These are phyloP conservation scores for Venturia aucupariae DNA, from an alignment of 2,329 filamentous ascomycete species.

Conservation along the genomic window DNA sequence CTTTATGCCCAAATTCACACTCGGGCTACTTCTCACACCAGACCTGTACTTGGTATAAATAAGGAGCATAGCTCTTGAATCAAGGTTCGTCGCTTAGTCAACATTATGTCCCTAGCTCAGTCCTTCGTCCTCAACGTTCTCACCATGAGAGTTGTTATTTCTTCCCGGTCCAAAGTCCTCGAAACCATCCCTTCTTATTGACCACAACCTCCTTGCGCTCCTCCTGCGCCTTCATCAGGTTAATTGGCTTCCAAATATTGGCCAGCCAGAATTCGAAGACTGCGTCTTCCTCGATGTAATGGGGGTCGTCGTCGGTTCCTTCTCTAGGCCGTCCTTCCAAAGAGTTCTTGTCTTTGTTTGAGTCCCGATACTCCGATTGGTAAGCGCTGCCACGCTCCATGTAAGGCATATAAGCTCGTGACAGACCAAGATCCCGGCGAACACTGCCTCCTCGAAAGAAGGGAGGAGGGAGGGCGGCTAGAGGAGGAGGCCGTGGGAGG, in stretches of 20 bases:
- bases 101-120: too few relatives aligned
- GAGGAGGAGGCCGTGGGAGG: neutral
- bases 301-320: neutral
- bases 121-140: neutral
- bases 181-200: neutral
- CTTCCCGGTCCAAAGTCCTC: neutral
- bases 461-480: neutral
- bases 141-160: neutral
- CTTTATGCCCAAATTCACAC: neutral
- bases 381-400: neutral
- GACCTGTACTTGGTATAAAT: neutral
- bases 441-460: neutral
- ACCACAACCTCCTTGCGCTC: neutral
- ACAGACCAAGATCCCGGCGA: neutral
- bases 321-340: neutral
- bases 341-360: neutral
- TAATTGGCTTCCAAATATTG: neutral
- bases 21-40: neutral
- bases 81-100: neutral
- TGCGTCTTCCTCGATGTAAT: neutral
- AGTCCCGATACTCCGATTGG: neutral
- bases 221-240: neutral
- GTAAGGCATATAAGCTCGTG: neutral
- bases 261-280: neutral
- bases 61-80: neutral